phyloP scores from a whole-genome alignment of 1,139 yeast species.

The Pneumocystis wakefieldiae region DNA sequence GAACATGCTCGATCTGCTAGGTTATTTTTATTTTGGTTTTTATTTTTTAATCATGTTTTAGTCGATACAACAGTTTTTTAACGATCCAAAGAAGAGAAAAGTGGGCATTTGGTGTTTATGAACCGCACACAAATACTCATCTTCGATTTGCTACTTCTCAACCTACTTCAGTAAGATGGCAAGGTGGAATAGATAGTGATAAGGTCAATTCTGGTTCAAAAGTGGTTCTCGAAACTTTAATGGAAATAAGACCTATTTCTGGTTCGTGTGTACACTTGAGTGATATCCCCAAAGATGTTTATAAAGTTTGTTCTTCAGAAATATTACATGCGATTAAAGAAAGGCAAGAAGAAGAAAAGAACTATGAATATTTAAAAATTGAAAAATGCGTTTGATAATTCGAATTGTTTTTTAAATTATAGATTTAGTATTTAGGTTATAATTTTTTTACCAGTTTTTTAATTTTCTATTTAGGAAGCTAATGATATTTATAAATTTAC shows the following conservation, averaged over 20 bases:
- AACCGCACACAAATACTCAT: conserved; percentile 65
- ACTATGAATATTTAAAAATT: not conserved
- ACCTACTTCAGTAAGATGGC: conserved; percentile 37
- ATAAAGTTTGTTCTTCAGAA: not conserved
- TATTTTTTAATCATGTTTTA: not conserved
- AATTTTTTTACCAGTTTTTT: not conserved
- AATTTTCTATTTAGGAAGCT: not conserved
- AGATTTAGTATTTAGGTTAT: not conserved
- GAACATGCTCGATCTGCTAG: conserved; percentile 70
- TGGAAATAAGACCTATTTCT: not conserved
- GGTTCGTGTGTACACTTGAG: conserved; percentile 1
- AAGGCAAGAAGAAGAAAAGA: not conserved
- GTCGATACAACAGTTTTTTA: conserved; percentile 47
- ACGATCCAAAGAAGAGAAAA: conserved; percentile 44
- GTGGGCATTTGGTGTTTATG: conserved; percentile 48
- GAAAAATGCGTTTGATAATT: not conserved
- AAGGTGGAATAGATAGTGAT: conserved; percentile 20
- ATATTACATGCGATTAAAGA: not conserved
- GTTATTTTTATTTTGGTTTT: not conserved
- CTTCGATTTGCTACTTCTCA: conserved; percentile 68
- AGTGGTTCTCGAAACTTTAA: not conserved
- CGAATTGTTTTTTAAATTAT: not conserved
- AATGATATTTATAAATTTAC: not conserved
- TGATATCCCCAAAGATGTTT: conserved; percentile 3
- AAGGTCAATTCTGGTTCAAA: conserved; percentile 2